Evolutionary conservation across 208 protist genomes (phyloP).

Genomic region (Acanthamoeba lenticulata): DNA sequence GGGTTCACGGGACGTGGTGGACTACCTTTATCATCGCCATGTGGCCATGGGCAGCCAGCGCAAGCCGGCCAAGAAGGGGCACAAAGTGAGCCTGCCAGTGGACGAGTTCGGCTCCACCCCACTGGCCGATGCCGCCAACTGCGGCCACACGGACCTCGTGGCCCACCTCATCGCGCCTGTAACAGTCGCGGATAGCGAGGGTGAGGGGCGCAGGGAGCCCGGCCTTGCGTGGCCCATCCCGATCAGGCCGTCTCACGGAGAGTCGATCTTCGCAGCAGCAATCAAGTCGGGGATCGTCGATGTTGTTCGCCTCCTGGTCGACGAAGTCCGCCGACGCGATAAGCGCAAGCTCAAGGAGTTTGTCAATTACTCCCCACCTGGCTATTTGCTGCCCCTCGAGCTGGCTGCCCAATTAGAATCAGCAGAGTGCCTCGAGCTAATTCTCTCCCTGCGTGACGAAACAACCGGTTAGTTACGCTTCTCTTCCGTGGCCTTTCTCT

Average conservation of each 20-base stretch:
- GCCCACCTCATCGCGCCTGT: not conserved
- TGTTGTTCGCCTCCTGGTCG: not conserved
- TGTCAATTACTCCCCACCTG: no score
- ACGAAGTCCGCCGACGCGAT: not conserved
- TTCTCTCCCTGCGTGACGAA: conserved; percentile 17
- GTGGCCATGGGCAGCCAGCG: not conserved
- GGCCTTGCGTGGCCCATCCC: not conserved
- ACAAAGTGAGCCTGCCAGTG: not conserved
- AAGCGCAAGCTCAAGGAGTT: not conserved
- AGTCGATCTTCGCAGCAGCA: not conserved
- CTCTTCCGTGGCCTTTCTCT: no score
- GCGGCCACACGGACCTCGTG: conserved; percentile 1
- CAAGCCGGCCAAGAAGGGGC: not conserved
- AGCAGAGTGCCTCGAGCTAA: not conserved
- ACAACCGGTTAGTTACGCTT: not conserved
- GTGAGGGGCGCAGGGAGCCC: not conserved
- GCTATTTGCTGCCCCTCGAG: no score
- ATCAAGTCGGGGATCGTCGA: not conserved
- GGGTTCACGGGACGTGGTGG: not conserved
- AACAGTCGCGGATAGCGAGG: not conserved
- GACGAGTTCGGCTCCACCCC: not conserved
- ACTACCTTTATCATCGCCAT: not conserved
- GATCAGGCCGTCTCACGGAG: not conserved
- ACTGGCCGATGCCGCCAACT: not conserved
- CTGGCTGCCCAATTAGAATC: no score